Base-by-base conservation (phyloP, 2,329 filamentous ascomycete species). In the Sphaerulina populicola region DNA sequence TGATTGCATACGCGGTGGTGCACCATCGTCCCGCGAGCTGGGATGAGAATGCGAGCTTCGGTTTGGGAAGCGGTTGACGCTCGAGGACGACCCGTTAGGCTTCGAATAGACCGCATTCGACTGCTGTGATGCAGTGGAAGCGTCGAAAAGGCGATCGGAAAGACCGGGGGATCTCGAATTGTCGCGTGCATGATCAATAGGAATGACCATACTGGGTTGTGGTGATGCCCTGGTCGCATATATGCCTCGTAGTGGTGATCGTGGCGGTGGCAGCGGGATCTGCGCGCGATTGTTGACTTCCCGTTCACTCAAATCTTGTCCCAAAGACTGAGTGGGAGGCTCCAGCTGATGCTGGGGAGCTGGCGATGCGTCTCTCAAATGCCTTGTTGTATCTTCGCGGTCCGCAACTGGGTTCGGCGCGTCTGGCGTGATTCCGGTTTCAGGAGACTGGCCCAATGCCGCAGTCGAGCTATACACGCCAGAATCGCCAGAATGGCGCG, bases 301-400 rank as follows among this genome's bases (percentile, higher is more conserved):
- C 12, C 51, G 37, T 12, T 40, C 15, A 3, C 47, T 38, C 27
- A 43, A 29, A 12, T 49, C 29, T 39, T 56, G 51, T 36, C 56
- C 47, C 15, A 49, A 41, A 4, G 55, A 54, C 33, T 47, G 37
- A 4, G 44, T 10, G 8, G 48, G 23, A 1, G 44, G 15, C 35
- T 51, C 49, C 9, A 43, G 30, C 14, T 51, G 41, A 35, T 51
- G 55, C 5, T 46, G 31, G 4, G 31, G 33, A 35, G 44, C 52
- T 14, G 47, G 49, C n/a, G 53, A 44, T 4, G 45, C 46, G 10
- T 63, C 62, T 40, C 50, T 47, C 10, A 60, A 61, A 38, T 57
- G 57, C 6, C 60, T 60, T 48, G 58, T 61, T 14, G 56, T 56
- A 43, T 64, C 63, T 42, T 60, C 64, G 4, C 54, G 59, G 45